Evolutionary conservation across 2,329 filamentous ascomycete genomes (phyloP).

Genomic region (Microdochium paspali): DNA sequence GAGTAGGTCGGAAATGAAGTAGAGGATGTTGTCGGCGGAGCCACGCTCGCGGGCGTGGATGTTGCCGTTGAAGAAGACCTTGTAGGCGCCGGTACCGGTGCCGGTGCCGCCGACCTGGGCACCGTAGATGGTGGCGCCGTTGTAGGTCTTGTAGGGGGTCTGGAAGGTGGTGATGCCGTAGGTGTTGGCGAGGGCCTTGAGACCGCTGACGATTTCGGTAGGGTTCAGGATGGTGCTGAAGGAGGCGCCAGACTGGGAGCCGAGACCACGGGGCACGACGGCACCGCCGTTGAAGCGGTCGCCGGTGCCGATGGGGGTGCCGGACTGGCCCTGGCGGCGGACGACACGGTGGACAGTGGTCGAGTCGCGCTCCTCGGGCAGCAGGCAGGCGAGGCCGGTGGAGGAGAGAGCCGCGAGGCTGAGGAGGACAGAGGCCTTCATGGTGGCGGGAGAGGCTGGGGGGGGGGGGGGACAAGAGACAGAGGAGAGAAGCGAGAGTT

Average conservation of each 20-base stretch:
- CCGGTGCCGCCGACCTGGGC: constrained; percentile 8
- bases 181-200: constrained; percentile 28
- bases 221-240: constrained; percentile 34
- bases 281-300: constrained; percentile 31
- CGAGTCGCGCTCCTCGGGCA: constrained; percentile 23
- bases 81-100: constrained; percentile 13
- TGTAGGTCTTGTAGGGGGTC: constrained; percentile 32
- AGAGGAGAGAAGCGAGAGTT: not conserved
- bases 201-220: constrained; percentile 31
- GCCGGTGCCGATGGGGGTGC: constrained; percentile 28
- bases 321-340: constrained; percentile 8
- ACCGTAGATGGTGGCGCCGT: constrained; percentile 27
- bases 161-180: constrained; percentile 30
- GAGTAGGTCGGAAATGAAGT: constrained; percentile 48
- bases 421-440: constrained; percentile 1
- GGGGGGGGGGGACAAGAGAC: too few relatives aligned
- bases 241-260: constrained; percentile 19
- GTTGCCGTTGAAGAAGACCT: constrained; percentile 12
- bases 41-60: constrained; percentile 48
- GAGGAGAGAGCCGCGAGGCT: constrained; percentile 1
- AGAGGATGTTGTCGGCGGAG: constrained; percentile 44
- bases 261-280: constrained; percentile 24
- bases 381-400: constrained; percentile 18
- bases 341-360: constrained; percentile 7
- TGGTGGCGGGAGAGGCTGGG: not conserved